Evolutionary conservation across 2,329 filamentous ascomycete species (phyloP).

Genomic region (Geoglossum cookeanum): DNA sequence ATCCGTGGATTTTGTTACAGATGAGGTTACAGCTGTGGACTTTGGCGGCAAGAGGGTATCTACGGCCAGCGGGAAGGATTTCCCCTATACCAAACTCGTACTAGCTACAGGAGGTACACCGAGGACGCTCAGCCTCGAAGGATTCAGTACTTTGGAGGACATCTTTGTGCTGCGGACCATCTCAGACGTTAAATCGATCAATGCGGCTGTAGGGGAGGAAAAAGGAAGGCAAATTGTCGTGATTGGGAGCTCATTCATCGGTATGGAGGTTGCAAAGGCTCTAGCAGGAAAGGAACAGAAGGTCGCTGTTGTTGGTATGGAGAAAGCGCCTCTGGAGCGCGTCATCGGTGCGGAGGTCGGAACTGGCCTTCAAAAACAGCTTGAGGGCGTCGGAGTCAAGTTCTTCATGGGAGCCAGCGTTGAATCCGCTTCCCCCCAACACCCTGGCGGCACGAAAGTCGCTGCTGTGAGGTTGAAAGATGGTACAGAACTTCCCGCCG

Average conservation of each 20-base stretch:
- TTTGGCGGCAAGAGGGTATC: conserved; percentile 53
- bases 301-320: conserved; percentile 78
- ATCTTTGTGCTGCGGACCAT: conserved; percentile 69
- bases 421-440: conserved; percentile 60
- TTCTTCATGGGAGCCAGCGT: conserved; percentile 71
- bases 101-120: conserved; percentile 75
- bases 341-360: conserved; percentile 73
- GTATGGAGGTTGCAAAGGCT: conserved; percentile 85
- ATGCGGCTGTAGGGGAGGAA: conserved; percentile 55
- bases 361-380: conserved; percentile 53
- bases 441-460: conserved; percentile 48
- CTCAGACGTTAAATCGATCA: conserved; percentile 60
- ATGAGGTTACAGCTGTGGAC: conserved; percentile 54
- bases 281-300: conserved; percentile 58
- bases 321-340: conserved; percentile 63
- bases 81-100: conserved; percentile 71
- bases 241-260: conserved; percentile 87
- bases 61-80: conserved; percentile 54
- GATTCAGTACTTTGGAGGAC: conserved; percentile 71
- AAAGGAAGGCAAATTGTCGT: conserved; percentile 84
- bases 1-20: conserved; percentile 34
- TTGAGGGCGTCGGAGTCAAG: conserved; percentile 76
- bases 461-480: conserved; percentile 71
- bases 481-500: conserved; percentile 65
- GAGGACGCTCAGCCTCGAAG: conserved; percentile 55